A percentile compares a stretch with the other conserved stretches of the same genome.
phyloP scores from a whole-genome alignment of 2,329 filamentous ascomycete genomes.

The Aureobasidium sp. region DNA sequence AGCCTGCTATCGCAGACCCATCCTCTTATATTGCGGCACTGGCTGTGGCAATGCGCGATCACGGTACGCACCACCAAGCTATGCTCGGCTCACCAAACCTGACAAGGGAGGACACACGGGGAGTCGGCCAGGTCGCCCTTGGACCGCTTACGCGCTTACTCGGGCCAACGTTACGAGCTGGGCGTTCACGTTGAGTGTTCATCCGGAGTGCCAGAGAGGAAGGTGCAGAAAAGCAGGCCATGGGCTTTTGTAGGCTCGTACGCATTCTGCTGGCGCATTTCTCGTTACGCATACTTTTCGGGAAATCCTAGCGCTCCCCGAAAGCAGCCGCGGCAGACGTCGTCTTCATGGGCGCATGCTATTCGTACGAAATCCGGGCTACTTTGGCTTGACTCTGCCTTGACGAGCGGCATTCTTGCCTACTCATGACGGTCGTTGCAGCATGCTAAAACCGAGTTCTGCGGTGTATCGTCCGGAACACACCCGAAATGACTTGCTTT shows the following conservation, averaged over 20 bases:
- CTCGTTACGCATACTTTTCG: background rate
- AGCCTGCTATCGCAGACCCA: background rate
- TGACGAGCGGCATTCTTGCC: background rate
- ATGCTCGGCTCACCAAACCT: background rate
- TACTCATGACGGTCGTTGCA: background rate
- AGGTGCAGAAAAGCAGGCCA: background rate
- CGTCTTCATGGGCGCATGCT: background rate
- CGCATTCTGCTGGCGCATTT: background rate
- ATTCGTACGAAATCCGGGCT: no score
- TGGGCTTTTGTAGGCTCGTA: background rate
- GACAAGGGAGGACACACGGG: background rate
- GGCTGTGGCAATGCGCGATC: background rate
- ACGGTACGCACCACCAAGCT: background rate
- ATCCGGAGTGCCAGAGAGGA: background rate
- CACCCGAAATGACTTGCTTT: background rate
- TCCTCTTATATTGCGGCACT: background rate
- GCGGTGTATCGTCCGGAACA: background rate
- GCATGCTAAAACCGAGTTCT: background rate
- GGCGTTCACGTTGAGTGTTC: background rate
- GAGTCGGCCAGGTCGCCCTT: background rate
- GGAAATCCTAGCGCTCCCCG: background rate
- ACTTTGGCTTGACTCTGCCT: background rate
- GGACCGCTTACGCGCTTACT: background rate
- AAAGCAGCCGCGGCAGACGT: background rate
- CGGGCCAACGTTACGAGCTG: background rate